A percentile compares a stretch with the other conserved stretches of the same genome.
Evolutionary conservation across 2,329 filamentous ascomycete species (phyloP).

Genomic region (Trichophyton verrucosum): DNA sequence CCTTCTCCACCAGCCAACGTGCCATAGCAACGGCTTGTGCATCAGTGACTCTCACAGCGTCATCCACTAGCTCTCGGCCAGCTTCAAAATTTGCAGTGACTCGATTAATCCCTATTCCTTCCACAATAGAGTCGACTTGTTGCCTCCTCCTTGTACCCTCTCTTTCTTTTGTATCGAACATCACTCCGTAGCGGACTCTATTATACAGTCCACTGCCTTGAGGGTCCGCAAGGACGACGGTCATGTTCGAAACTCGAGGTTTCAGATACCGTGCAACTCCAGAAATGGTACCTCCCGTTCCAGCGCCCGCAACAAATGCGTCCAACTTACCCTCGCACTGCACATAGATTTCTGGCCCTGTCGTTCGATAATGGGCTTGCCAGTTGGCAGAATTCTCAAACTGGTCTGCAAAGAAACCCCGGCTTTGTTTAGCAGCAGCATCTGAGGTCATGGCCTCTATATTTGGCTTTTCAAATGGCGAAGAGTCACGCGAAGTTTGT

Average conservation of each 20-base stretch:
- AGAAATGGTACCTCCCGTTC: conserved; percentile 85
- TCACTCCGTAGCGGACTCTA: conserved; percentile 81
- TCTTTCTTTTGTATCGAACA: conserved; percentile 80
- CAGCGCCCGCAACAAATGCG: conserved; percentile 85
- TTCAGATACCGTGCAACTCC: conserved; percentile 79
- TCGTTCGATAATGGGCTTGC: conserved; percentile 66
- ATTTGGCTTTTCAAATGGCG: conserved; percentile 15
- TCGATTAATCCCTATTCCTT: conserved; percentile 90
- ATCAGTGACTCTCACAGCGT: conserved; percentile 80
- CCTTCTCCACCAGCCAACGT: conserved; percentile 88
- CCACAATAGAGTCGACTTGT: conserved; percentile 92
- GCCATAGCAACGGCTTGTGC: conserved; percentile 86
- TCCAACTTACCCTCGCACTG: conserved; percentile 66
- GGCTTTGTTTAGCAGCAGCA: conserved; percentile 43
- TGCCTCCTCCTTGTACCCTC: conserved; percentile 81
- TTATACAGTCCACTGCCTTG: conserved; percentile 91
- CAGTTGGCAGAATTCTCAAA: conserved; percentile 90
- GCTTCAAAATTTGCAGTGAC: conserved; percentile 89
- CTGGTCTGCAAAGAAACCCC: conserved; percentile 89
- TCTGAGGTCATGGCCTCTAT: conserved; percentile 9
- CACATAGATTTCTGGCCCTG: conserved; percentile 75
- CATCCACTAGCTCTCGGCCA: conserved; percentile 73
- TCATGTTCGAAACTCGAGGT: conserved; percentile 50
- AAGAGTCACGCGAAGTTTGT: conserved; percentile 9
- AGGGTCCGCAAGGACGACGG: conserved; percentile 78